Evolutionary conservation across 1,284 basidiomycete species (phyloP).

Genomic region (Sporisorium graminicola): DNA sequence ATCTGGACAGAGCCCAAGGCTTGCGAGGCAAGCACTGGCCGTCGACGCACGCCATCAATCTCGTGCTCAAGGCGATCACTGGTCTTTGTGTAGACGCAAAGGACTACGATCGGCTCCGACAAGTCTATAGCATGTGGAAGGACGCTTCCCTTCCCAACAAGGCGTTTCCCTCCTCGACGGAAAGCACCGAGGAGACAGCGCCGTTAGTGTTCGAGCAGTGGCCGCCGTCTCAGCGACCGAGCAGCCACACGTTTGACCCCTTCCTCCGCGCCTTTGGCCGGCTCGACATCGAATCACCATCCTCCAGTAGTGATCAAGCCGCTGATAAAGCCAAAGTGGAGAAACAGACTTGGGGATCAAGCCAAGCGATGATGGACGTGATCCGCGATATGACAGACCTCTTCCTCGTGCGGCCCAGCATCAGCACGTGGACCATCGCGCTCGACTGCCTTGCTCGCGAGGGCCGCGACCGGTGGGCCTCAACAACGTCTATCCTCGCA

Average conservation of each 20-base stretch:
- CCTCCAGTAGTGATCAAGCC: neutral
- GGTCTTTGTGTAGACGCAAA: conserved; percentile 22
- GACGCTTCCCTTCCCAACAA: conserved; percentile 2
- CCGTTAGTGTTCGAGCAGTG: conserved; percentile 26
- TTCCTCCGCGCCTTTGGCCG: conserved; percentile 43
- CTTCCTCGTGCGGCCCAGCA: conserved; percentile 23
- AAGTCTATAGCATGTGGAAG: conserved; percentile 33
- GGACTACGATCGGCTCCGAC: conserved; percentile 26
- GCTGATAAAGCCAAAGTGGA: conserved; percentile 1
- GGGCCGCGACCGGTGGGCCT: conserved; percentile 22
- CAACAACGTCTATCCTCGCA: conserved; percentile 20
- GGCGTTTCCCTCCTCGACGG: neutral
- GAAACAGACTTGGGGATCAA: conserved; percentile 28
- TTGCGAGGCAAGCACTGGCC: conserved; percentile 41
- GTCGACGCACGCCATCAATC: conserved; percentile 44
- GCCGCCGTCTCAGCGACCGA: conserved; percentile 37
- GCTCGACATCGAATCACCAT: conserved; percentile 9
- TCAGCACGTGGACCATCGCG: conserved; percentile 48
- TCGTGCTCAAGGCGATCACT: conserved; percentile 32
- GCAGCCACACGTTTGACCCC: conserved; percentile 37
- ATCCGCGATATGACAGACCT: conserved; percentile 43
- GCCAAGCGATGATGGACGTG: conserved; percentile 26
- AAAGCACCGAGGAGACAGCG: neutral
- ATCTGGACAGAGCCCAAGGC: neutral
- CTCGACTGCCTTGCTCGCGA: conserved; percentile 43